A percentile compares a stretch with the other conserved stretches of the same genome.
phyloP scores from a whole-genome alignment of 2,329 filamentous ascomycete genomes.

The Venturia pyrina region DNA sequence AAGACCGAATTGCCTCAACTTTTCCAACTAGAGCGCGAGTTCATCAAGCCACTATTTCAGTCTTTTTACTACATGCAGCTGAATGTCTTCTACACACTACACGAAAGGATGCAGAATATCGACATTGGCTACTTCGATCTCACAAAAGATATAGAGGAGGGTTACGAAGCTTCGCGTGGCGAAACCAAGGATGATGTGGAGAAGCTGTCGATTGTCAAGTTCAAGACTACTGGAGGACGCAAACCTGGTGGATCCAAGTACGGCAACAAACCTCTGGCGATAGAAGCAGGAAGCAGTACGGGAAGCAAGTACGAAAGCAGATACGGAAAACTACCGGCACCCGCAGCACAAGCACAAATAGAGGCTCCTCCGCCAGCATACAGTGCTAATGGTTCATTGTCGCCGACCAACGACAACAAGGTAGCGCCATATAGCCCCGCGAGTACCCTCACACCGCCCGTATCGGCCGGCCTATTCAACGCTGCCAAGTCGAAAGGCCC shows the following conservation, averaged over 20 bases:
- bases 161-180: conserved; percentile 79
- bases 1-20: conserved; percentile 93
- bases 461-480: conserved; percentile 16
- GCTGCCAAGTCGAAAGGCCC: conserved; percentile 38
- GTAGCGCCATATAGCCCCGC: conserved; percentile 4
- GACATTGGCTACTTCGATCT: conserved; percentile 98
- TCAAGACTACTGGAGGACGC: conserved; percentile 70
- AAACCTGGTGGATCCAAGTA: conserved; percentile 30
- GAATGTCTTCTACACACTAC: conserved; percentile 96
- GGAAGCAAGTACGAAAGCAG: conserved; percentile 26
- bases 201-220: conserved; percentile 73
- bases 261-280: conserved; percentile 25
- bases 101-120: conserved; percentile 94
- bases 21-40: conserved; percentile 81
- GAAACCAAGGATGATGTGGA: conserved; percentile 81
- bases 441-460: background rate
- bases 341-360: conserved; percentile 21
- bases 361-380: conserved; percentile 20
- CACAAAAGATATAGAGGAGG: conserved; percentile 80
- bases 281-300: conserved; percentile 18
- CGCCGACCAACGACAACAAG: conserved; percentile 1
- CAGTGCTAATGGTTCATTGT: background rate
- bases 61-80: conserved; percentile 99
- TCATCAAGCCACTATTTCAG: conserved; percentile 94
- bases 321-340: conserved; percentile 6